A percentile compares a stretch with the other conserved stretches of the same genome.
Conservation (phyloP, 441 rosid genomes). For the Bruguiera hainesii region DNA sequence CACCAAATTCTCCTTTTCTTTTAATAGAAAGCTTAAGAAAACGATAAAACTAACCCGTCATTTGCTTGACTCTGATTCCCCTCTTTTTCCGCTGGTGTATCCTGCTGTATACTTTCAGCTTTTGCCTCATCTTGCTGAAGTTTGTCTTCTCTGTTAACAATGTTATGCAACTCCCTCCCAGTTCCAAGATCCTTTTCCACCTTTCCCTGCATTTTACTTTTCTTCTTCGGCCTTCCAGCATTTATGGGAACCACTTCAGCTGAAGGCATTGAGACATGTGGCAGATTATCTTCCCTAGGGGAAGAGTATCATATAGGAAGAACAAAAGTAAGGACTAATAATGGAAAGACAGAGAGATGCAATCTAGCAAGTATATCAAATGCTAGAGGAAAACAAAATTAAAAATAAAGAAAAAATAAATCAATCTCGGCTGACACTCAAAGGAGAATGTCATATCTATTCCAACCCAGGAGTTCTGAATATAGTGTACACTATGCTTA, state of each 20-base stretch:
- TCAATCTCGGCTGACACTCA: too few relatives aligned
- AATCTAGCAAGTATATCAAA: too few relatives aligned
- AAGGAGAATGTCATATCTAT: too few relatives aligned
- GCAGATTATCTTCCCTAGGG: conserved; percentile 15
- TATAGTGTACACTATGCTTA: too few relatives aligned
- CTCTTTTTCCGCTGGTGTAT: conserved; percentile 5
- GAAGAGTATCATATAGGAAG: not conserved
- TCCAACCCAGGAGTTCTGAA: too few relatives aligned
- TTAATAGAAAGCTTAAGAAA: not conserved
- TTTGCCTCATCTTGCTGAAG: conserved; percentile 7
- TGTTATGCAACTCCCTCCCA: conserved; percentile 6
- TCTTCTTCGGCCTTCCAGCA: conserved; percentile 22
- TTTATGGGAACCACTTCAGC: conserved; percentile 2
- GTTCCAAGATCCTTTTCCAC: conserved; percentile 8
- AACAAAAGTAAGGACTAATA: not conserved
- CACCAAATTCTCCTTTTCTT: not conserved
- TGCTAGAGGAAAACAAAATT: too few relatives aligned
- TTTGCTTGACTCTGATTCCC: conserved; percentile 19
- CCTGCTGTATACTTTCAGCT: not conserved
- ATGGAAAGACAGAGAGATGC: too few relatives aligned
- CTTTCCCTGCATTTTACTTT: conserved; percentile 20
- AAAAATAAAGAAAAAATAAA: too few relatives aligned
- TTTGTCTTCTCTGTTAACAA: conserved; percentile 18
- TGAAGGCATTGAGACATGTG: conserved; percentile 12
- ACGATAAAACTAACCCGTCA: conserved; percentile 23